A percentile compares a stretch with the other conserved stretches of the same genome.
Conservation (phyloP, 2,329 filamentous ascomycete species). For the Cercospora sp. region DNA sequence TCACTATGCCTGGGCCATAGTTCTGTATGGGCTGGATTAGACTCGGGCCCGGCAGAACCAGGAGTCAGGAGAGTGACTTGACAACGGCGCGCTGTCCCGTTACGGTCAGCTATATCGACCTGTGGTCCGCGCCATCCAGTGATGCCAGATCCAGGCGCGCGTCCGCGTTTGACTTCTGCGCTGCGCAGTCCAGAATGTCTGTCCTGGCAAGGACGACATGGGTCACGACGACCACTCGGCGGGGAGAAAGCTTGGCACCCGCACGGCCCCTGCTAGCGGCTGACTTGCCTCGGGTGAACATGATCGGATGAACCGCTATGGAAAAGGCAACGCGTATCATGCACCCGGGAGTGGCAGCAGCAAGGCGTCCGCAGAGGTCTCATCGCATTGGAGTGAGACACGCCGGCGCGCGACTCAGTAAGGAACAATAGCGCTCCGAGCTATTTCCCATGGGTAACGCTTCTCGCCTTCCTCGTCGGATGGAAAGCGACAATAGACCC, state of each 20-base stretch:
- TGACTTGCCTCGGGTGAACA: not conserved
- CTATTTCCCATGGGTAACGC: no score
- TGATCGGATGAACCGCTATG: not conserved
- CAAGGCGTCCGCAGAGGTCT: no score
- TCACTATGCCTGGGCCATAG: not conserved
- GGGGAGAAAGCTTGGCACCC: not conserved
- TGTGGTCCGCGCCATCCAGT: not conserved
- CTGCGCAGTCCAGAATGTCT: not conserved
- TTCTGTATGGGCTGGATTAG: not conserved
- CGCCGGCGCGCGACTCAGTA: no score
- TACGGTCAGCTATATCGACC: not conserved
- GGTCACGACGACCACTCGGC: not conserved
- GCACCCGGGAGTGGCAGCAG: not conserved
- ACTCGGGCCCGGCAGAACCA: not conserved
- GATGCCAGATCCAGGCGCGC: not conserved
- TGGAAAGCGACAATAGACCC: no score
- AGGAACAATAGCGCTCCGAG: no score
- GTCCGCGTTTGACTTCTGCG: not conserved
- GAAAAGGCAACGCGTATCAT: not conserved
- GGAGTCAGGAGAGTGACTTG: not conserved
- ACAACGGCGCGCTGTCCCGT: not conserved
- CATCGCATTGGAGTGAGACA: no score
- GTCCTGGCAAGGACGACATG: not conserved
- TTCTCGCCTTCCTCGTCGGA: no score
- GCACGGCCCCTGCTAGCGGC: not conserved